These are phyloP conservation scores for Alternaria triticimaculans DNA, from an alignment of 2,329 filamentous ascomycete genomes.

Conservation along the genomic window DNA sequence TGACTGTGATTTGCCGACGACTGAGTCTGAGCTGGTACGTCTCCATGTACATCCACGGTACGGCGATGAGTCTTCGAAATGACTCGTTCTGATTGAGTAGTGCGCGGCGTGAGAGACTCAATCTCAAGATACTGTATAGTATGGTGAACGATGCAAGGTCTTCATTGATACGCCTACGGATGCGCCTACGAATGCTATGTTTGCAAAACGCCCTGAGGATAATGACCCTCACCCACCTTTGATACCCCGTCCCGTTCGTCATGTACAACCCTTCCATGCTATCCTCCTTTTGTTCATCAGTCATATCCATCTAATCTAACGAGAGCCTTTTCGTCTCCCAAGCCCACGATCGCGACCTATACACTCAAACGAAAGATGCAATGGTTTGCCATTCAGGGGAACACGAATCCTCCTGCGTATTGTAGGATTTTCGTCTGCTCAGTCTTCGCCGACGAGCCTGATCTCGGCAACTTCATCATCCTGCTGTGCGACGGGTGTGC, in stretches of 20 bases:
- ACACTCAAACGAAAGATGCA: neutral
- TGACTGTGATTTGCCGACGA: no score
- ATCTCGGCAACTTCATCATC: constrained; percentile 14
- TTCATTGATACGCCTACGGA: neutral
- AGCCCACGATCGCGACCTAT: neutral
- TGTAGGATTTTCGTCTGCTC: neutral
- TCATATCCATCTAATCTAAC: constrained; percentile 6
- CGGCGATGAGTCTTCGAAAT: no score
- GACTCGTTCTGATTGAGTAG: neutral
- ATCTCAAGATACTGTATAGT: neutral
- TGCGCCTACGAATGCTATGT: constrained; percentile 1
- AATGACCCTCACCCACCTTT: neutral
- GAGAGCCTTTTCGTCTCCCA: neutral
- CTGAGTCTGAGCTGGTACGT: no score
- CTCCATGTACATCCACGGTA: no score
- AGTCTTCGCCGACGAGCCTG: constrained; percentile 5
- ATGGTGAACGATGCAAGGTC: neutral
- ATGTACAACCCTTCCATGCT: neutral
- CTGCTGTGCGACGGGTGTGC: constrained; percentile 7
- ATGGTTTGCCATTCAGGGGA: neutral
- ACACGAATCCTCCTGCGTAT: neutral
- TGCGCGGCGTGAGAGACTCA: neutral
- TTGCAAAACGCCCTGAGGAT: neutral
- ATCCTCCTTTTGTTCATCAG: constrained; percentile 1
- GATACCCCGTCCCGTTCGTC: neutral